A percentile compares a stretch with the other conserved stretches of the same genome.
Evolutionary conservation across 352 stramenopile genomes (phyloP).

Genomic region (Phytophthora niederhauseri): DNA sequence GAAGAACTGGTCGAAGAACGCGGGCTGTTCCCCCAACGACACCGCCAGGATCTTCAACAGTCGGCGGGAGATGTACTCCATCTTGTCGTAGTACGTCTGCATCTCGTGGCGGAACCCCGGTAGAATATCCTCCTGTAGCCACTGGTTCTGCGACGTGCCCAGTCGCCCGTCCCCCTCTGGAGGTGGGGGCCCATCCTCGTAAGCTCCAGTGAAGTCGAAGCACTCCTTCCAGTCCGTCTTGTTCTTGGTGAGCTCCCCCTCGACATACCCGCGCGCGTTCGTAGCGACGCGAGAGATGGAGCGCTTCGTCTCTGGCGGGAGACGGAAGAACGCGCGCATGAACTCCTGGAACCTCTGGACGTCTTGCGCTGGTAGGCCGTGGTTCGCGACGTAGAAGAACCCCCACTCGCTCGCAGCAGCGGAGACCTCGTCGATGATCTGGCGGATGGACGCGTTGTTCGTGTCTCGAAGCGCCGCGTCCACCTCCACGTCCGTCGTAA

Average conservation of each 20-base stretch:
- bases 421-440: background rate
- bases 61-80: slow-evolving; percentile 58
- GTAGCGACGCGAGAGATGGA: slow-evolving; percentile 64
- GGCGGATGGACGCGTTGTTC: background rate
- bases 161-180: slow-evolving; percentile 64
- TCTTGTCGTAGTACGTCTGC: slow-evolving; percentile 49
- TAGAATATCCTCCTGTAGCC: slow-evolving; percentile 49
- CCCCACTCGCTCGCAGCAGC: slow-evolving; percentile 81
- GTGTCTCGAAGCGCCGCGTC: background rate
- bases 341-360: slow-evolving; percentile 64
- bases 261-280: slow-evolving; percentile 94
- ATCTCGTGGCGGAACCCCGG: slow-evolving; percentile 64
- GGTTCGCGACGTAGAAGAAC: slow-evolving; percentile 93
- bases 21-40: slow-evolving; percentile 52
- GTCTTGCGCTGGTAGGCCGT: slow-evolving; percentile 61
- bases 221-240: slow-evolving; percentile 93
- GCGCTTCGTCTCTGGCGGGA: slow-evolving; percentile 64
- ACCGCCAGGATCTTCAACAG: slow-evolving; percentile 69
- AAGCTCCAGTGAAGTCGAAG: slow-evolving; percentile 67
- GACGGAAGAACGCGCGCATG: slow-evolving; percentile 84
- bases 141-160: slow-evolving; percentile 88
- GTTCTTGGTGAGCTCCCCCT: slow-evolving; percentile 95
- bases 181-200: slow-evolving; percentile 44
- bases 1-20: slow-evolving; percentile 74
- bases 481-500: background rate